Evolutionary conservation across 495 filamentous ascomycete species (phyloP), one percentile per base, ranked within the genome.

Genomic region (Baudoinia panamericana): DNA sequence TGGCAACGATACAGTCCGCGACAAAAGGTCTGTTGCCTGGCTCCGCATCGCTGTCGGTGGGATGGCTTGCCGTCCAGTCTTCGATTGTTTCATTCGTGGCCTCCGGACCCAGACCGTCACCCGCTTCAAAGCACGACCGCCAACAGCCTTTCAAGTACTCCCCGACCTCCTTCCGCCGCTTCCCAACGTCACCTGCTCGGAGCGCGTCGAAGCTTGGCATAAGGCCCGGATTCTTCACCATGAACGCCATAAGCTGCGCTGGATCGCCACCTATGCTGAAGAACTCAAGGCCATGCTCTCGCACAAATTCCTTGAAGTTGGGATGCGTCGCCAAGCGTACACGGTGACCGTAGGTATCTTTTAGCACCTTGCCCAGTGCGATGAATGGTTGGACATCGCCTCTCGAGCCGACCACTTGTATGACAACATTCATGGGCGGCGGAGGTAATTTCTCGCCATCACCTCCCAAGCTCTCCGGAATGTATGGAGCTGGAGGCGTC

Each of bases 1-100:
- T 80, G 0, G 76, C 75, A 46, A 81, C 77, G 34, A 81, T 78
- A 9, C 66, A 72, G 42, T 81, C 71, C 0, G 76, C 76, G 4
- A 79, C 64, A 54, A 81, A 80, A 0, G 74, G 72, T 47, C 69
- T 51, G 23, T 33, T 36, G n/a, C n/a, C n/a, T n/a, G n/a, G n/a
- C 9, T 8, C 28, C 10, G 23, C 22, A 10, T 52, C 45, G 0
- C 10, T 33, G 0, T 33, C 25, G 12, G 22, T 24, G 6, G 31
- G 36, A 2, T 15, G 17, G 13, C 38, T 20, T 13, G 27, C n/a
- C 15, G 31, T 43, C 44, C 45, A 55, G 20, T 57, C 52, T 26
- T 55, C 52, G 20, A 56, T 29, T 9, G 43, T 51, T 2, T 39
- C 22, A 30, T 58, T 51, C 17, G 48, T 30, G 9, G 41, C 50